These are phyloP conservation scores for Phylloporus arenicola DNA, from an alignment of 768 basidiomycete species.

Conservation along the genomic window DNA sequence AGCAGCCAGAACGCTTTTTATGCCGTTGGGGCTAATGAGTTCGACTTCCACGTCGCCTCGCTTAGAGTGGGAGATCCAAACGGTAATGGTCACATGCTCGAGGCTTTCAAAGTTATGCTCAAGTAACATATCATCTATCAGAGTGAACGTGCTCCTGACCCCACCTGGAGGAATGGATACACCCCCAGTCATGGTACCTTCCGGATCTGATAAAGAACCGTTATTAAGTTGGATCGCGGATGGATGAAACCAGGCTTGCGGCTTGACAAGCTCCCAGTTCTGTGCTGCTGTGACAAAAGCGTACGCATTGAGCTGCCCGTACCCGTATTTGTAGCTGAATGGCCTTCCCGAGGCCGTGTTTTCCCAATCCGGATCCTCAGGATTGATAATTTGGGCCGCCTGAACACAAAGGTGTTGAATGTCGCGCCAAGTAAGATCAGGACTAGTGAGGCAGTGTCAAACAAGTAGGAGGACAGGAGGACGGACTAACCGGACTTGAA, in stretches of 20 bases:
- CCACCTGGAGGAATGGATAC: constrained; percentile 62
- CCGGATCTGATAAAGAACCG: constrained; percentile 46
- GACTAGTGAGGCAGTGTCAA: constrained; percentile 40
- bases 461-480: constrained; percentile 1
- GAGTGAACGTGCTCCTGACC: constrained; percentile 53
- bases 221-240: constrained; percentile 62
- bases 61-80: constrained; percentile 85
- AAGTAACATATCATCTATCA: constrained; percentile 62
- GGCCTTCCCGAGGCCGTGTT: constrained; percentile 46
- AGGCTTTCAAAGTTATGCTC: constrained; percentile 78
- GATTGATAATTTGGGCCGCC: constrained; percentile 73
- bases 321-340: constrained; percentile 94
- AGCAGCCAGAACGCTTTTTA: constrained; percentile 79
- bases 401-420: constrained; percentile 84
- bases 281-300: constrained; percentile 76
- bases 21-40: constrained; percentile 75
- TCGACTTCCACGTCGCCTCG: constrained; percentile 94
- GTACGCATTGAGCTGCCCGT: constrained; percentile 81
- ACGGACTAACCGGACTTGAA: constrained; percentile 68
- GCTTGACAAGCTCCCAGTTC: constrained; percentile 83
- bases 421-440: constrained; percentile 96
- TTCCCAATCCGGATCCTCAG: constrained; percentile 94
- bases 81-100: constrained; percentile 88
- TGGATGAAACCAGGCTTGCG: constrained; percentile 86
- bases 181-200: constrained; percentile 55